Evolutionary conservation across 108 stramenopile genomes (phyloP).

Genomic region (Fistulifera pelliculosa): DNA sequence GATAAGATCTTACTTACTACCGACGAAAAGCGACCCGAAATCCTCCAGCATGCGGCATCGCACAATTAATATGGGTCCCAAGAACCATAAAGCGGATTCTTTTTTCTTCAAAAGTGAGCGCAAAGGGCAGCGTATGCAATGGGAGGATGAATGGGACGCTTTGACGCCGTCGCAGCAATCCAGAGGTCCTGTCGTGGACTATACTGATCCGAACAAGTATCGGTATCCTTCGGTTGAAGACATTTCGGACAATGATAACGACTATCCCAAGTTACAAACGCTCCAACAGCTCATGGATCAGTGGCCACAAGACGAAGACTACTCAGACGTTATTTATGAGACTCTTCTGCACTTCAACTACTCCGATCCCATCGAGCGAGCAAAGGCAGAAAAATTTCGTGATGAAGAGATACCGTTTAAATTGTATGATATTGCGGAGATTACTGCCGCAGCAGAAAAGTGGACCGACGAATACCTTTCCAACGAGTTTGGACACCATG

Average conservation of each 20-base stretch:
- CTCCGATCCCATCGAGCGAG: slow-evolving; percentile 43
- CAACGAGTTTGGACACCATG: slow-evolving; percentile 30
- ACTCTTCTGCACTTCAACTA: slow-evolving; percentile 71
- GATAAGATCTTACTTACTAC: neutral
- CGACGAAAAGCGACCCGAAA: neutral
- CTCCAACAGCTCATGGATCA: slow-evolving; percentile 41
- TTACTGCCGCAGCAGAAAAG: slow-evolving; percentile 42
- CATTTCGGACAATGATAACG: neutral
- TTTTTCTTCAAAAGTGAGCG: neutral
- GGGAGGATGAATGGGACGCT: slow-evolving; percentile 9
- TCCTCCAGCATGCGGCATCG: neutral
- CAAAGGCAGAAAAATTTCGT: slow-evolving; percentile 51
- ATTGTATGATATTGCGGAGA: slow-evolving; percentile 71
- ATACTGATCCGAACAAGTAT: slow-evolving; percentile 6
- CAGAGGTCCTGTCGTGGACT: slow-evolving; percentile 4
- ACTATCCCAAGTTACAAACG: slow-evolving; percentile 52
- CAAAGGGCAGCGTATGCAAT: neutral
- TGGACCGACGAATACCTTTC: slow-evolving; percentile 85
- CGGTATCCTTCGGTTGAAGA: slow-evolving; percentile 2
- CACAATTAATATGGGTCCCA: neutral
- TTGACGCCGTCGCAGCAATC: neutral
- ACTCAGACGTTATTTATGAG: slow-evolving; percentile 41
- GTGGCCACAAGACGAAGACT: slow-evolving; percentile 80
- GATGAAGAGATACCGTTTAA: slow-evolving; percentile 78
- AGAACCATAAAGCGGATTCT: neutral